Base-by-base conservation (phyloP, 176 grass and related monocot species). In the Ananas comosus region DNA sequence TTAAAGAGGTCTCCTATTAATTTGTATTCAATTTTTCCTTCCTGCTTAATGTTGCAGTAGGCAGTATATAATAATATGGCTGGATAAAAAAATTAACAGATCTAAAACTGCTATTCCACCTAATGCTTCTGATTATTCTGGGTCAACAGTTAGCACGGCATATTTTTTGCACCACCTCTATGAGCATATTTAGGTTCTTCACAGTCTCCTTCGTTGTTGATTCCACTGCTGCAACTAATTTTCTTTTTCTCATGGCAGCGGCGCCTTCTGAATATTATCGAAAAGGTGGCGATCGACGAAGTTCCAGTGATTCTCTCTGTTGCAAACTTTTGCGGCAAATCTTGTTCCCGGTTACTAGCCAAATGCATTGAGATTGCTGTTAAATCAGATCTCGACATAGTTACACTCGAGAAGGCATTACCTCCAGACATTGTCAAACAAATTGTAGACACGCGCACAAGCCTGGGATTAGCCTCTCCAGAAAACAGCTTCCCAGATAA, bases 201-300 rank as follows among this genome's bases (percentile, higher is more conserved):
- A 61, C 2, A 9, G 21, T n/a, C 22, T 61, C 9, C 9, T 61
- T 61, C 16, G 22, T 61, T 16, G 56, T 19, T 61, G 4, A 61
- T 61, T 18, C 5, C 21, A 9, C 19, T 42, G 14, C 54, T 17
- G 14, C 19, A 59, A 59, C 54, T 8, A 27, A 28, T 4, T 13
- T 7, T 21, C 0, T 14, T 14, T 12, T 51, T 83, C 23, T 69
- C 29, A 9, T 59, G 81, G 74, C 94, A 99, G 90, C 80, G 90
- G 12, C 87, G 68, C 25, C 87, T 99, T 68, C 83, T 99, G 67
- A 90, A 99, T 75, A 77, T 99, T 51, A 77, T 99, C 57, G 85
- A 91, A 70, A 91, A 65, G 19, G 87, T 94, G 71, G 80, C 82
- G 9, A 69, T 72, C 11, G 90, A 99, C 53, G 84, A 94, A n/a